phyloP scores from a whole-genome alignment of 108 stramenopile species.

The Fragilariopsis cylindrus region DNA sequence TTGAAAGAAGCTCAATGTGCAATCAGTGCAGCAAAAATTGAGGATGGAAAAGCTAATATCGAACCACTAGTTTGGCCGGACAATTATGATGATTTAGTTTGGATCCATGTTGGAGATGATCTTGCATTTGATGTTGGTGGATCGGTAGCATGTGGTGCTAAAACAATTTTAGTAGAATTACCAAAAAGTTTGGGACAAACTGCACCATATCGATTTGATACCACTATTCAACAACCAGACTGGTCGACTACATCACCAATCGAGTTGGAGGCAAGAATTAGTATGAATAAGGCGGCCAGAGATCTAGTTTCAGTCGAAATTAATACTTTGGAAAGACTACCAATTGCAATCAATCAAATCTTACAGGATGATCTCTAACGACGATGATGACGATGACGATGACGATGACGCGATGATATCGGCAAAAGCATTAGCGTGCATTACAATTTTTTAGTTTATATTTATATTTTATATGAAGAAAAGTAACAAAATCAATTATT shows the following conservation, averaged over 20 bases:
- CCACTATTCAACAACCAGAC: slow-evolving; percentile 49
- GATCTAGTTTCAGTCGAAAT: slow-evolving; percentile 63
- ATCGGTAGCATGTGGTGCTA: slow-evolving; percentile 75
- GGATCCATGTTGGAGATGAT: slow-evolving; percentile 90
- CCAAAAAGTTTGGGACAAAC: slow-evolving; percentile 71
- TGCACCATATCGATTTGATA: slow-evolving; percentile 75
- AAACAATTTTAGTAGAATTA: slow-evolving; percentile 81
- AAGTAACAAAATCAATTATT: too few species aligned
- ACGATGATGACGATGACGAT: too few species aligned
- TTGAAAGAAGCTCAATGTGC: slow-evolving; percentile 53
- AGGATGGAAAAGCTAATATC: slow-evolving; percentile 25
- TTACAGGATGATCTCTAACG: slow-evolving; percentile 32
- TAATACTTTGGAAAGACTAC: slow-evolving; percentile 58
- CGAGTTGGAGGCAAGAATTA: slow-evolving; percentile 67
- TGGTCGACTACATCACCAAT: slow-evolving; percentile 72
- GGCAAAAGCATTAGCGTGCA: too few species aligned
- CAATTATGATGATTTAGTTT: slow-evolving; percentile 45
- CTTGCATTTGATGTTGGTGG: slow-evolving; percentile 89
- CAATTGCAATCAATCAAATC: slow-evolving; percentile 79
- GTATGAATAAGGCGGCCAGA: slow-evolving; percentile 83
- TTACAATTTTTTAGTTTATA: too few species aligned
- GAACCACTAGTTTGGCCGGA: slow-evolving; percentile 31
- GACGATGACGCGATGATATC: too few species aligned
- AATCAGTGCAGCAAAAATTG: slow-evolving; percentile 30
- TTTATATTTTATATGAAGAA: too few species aligned